Evolutionary conservation across 495 filamentous ascomycete species (phyloP).

Genomic region (Articulospora tetracladia): DNA sequence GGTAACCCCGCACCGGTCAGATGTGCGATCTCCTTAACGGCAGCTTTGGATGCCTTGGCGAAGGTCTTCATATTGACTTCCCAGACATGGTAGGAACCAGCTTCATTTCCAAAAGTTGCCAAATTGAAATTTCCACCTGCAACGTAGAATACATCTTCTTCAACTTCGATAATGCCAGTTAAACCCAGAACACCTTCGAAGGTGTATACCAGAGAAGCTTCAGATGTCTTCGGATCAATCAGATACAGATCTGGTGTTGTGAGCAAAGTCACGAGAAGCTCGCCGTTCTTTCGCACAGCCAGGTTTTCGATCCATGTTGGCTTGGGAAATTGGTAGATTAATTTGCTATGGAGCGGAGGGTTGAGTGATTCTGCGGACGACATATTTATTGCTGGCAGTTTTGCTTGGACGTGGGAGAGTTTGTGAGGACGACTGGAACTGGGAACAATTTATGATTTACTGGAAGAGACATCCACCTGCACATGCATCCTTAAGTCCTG

Average conservation of each 20-base stretch:
- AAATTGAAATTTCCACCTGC: slow-evolving; percentile 30
- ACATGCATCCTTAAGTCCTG: no score
- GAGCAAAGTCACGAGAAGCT: slow-evolving; percentile 39
- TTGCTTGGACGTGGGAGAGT: no score
- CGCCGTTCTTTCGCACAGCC: slow-evolving; percentile 40
- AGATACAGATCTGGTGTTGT: slow-evolving; percentile 27
- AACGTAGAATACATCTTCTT: slow-evolving; percentile 35
- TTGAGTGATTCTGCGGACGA: not conserved
- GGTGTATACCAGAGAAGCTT: slow-evolving; percentile 32
- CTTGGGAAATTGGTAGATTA: slow-evolving; percentile 23
- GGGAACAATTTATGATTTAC: no score
- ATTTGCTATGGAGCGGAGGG: not conserved
- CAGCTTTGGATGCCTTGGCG: not conserved
- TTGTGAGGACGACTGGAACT: no score
- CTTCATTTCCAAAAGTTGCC: slow-evolving; percentile 24
- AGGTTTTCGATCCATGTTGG: slow-evolving; percentile 40
- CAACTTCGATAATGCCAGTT: slow-evolving; percentile 36
- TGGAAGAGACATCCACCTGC: no score
- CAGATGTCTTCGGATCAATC: slow-evolving; percentile 19
- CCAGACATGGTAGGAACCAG: slow-evolving; percentile 33
- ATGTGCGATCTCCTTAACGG: slow-evolving; percentile 25
- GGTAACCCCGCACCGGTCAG: slow-evolving; percentile 35
- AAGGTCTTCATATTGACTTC: slow-evolving; percentile 23
- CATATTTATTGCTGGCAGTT: no score
- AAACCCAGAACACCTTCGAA: slow-evolving; percentile 31